Percentiles rank a stretch among this genome's conserved stretches.
Evolutionary conservation across 306 rosid genomes (phyloP).

Genomic region (Erythrophleum fordii): DNA sequence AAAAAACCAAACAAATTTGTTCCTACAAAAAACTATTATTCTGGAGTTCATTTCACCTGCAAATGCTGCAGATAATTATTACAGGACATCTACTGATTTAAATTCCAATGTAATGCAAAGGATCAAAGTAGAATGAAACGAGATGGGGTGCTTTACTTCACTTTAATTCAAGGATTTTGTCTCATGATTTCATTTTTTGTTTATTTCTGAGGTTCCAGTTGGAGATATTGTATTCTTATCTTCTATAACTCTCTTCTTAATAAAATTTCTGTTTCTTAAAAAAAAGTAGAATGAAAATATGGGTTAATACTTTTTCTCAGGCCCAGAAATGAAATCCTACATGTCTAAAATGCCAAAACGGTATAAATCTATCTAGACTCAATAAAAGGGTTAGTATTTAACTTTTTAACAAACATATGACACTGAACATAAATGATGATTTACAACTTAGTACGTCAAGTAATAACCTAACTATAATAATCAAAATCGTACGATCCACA

Average conservation of each 20-base stretch:
- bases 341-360: no score
- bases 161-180: neutral
- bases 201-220: neutral
- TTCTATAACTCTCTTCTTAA: neutral
- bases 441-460: neutral
- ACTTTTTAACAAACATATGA: neutral
- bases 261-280: no score
- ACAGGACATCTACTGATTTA: neutral
- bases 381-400: neutral
- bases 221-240: neutral
- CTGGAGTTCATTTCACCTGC: slow-evolving; percentile 20
- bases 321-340: slow-evolving; percentile 15
- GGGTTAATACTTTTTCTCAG: neutral
- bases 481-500: no score
- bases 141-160: neutral
- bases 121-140: neutral
- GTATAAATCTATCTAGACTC: neutral
- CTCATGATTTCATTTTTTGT: neutral
- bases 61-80: neutral
- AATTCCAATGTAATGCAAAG: slow-evolving; percentile 5
- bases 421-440: slow-evolving; percentile 10
- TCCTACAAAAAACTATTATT: slow-evolving; percentile 15
- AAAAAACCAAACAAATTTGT: neutral
- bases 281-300: neutral
- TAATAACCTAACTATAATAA: slow-evolving; percentile 26